Evolutionary conservation across 495 filamentous ascomycete species (phyloP).

Genomic region (Tuber aestivum): DNA sequence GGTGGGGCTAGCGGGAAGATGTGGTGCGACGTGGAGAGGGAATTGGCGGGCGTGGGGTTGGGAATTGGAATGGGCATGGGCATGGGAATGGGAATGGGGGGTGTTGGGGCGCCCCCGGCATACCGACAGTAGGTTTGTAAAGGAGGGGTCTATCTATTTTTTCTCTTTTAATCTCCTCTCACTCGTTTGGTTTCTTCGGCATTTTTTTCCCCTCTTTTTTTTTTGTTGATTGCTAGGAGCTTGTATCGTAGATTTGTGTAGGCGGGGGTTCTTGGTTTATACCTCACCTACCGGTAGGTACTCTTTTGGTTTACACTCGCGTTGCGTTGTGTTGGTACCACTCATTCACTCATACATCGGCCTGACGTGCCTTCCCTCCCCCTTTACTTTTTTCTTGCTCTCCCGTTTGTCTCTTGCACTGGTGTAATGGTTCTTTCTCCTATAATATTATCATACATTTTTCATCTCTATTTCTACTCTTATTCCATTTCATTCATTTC

Average conservation of each 20-base stretch:
- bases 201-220: neutral
- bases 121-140: neutral
- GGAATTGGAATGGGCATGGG: constrained; percentile 16
- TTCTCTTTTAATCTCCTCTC: neutral
- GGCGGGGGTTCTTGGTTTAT: neutral
- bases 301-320: neutral
- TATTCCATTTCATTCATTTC: neutral
- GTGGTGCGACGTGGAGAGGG: constrained; percentile 40
- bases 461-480: neutral
- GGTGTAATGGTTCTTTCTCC: neutral
- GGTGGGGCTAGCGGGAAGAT: constrained; percentile 44
- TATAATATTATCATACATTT: neutral
- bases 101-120: constrained; percentile 42
- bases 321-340: neutral
- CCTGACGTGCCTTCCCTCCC: neutral
- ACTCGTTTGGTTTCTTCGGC: neutral
- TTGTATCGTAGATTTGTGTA: neutral
- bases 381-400: neutral
- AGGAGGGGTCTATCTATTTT: neutral
- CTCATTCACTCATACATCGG: neutral
- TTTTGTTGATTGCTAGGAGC: neutral
- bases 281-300: too few relatives aligned
- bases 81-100: neutral
- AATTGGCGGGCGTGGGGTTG: constrained; percentile 48
- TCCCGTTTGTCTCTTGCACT: neutral